These are phyloP conservation scores for Bipolaris gigantea DNA, from an alignment of 2,329 filamentous ascomycete genomes.

Conservation along the genomic window DNA sequence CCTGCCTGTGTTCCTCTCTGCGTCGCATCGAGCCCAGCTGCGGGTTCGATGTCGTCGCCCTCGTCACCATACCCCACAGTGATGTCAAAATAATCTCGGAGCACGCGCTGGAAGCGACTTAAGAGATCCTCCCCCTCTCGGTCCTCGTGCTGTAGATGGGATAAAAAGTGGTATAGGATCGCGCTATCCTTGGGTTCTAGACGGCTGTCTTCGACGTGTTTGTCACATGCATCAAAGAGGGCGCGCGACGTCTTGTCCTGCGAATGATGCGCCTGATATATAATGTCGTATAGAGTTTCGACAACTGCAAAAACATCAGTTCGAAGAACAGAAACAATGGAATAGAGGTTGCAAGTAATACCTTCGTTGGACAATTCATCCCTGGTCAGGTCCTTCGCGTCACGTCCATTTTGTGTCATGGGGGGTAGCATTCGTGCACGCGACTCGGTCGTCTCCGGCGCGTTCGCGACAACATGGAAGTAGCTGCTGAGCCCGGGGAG, in stretches of 20 bases:
- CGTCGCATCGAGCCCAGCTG: constrained; percentile 34
- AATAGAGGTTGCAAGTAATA: constrained; percentile 16
- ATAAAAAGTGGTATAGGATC: constrained; percentile 75
- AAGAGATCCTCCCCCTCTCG: constrained; percentile 53
- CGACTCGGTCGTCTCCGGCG: constrained; percentile 42
- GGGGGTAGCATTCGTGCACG: constrained; percentile 48
- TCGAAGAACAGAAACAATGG: background rate
- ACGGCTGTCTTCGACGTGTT: constrained; percentile 69
- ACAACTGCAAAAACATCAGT: constrained; percentile 62
- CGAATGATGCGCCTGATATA: constrained; percentile 69
- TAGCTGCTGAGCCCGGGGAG: constrained; percentile 9
- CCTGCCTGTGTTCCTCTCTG: constrained; percentile 28
- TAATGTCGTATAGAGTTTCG: constrained; percentile 74
- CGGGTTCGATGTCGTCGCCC: constrained; percentile 41
- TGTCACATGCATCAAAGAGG: constrained; percentile 79
- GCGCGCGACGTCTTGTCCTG: constrained; percentile 69
- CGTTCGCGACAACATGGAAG: constrained; percentile 47
- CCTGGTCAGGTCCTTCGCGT: constrained; percentile 46
- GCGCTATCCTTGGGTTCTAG: constrained; percentile 73
- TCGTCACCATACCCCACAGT: constrained; percentile 63
- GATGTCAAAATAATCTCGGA: constrained; percentile 58
- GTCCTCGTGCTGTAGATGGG: constrained; percentile 60
- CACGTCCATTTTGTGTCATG: constrained; percentile 42
- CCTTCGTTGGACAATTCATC: constrained; percentile 40
- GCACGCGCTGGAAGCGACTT: constrained; percentile 69